Conservation (phyloP, 106 monocot genomes). For the Posidonia australis region DNA sequence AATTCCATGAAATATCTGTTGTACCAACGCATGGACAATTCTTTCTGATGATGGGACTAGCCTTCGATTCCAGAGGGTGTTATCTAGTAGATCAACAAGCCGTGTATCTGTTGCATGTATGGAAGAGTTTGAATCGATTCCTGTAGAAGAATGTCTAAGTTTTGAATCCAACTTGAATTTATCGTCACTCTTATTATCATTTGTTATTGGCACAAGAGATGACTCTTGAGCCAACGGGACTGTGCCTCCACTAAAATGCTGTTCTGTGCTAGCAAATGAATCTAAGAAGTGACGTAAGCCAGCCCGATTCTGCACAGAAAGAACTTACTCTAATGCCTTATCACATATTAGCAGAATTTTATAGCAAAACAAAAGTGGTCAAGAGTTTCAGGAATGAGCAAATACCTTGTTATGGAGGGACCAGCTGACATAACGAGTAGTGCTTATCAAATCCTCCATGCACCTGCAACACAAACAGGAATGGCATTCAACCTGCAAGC, state of each 20-base stretch:
- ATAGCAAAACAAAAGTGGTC: not conserved
- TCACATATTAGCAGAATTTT: not conserved
- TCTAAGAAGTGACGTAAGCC: constrained; percentile 86
- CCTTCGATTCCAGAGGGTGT: constrained; percentile 85
- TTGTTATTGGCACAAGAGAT: constrained; percentile 14
- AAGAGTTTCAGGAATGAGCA: not conserved
- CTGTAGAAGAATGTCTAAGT: constrained; percentile 6
- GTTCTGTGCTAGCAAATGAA: constrained; percentile 50
- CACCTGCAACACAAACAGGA: constrained; percentile 34
- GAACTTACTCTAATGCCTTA: not conserved
- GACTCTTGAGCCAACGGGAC: constrained; percentile 13
- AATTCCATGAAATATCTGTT: constrained; percentile 88
- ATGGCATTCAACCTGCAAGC: not conserved
- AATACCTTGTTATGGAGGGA: constrained; percentile 90
- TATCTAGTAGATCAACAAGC: constrained; percentile 82
- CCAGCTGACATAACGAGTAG: constrained; percentile 92
- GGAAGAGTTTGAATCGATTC: constrained; percentile 26
- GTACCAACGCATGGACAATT: constrained; percentile 80
- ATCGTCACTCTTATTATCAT: constrained; percentile 44
- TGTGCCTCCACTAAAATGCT: constrained; percentile 19
- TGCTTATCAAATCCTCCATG: constrained; percentile 94
- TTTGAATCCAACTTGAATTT: constrained; percentile 42
- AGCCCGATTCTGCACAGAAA: constrained; percentile 58
- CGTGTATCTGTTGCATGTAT: constrained; percentile 47
- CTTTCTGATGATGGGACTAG: constrained; percentile 84